phyloP scores from a whole-genome alignment of 2,329 filamentous ascomycete species.

The Dryadomyces sulphureus region DNA sequence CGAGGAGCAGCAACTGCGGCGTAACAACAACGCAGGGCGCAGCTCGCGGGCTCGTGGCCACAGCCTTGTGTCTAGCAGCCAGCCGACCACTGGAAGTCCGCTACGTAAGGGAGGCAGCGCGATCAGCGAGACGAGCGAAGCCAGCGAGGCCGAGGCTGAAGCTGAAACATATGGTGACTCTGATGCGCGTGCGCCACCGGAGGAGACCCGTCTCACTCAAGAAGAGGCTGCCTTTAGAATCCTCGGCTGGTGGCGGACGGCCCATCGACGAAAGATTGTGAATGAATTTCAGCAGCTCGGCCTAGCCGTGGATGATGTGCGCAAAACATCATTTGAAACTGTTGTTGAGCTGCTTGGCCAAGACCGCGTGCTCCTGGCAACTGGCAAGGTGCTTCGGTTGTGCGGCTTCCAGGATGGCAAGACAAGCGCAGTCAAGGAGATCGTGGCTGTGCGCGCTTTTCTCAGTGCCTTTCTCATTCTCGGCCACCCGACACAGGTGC shows the following conservation, averaged over 20 bases:
- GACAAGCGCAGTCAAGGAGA: constrained; percentile 47
- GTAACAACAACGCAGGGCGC: constrained; percentile 38
- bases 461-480: constrained; percentile 68
- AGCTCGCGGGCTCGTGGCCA: constrained; percentile 32
- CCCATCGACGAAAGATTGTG: constrained; percentile 43
- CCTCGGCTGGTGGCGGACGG: constrained; percentile 54
- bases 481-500: constrained; percentile 62
- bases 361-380: constrained; percentile 48
- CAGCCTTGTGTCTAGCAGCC: constrained; percentile 27
- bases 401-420: constrained; percentile 56
- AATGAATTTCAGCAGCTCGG: constrained; percentile 50
- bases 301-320: constrained; percentile 55
- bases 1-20: constrained; percentile 33
- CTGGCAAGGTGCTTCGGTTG: constrained; percentile 51
- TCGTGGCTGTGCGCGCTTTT: constrained; percentile 60
- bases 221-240: constrained; percentile 51
- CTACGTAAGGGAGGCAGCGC: constrained; percentile 29
- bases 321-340: constrained; percentile 58
- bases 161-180: neutral
- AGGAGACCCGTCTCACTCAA: constrained; percentile 11
- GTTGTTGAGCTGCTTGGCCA: constrained; percentile 54
- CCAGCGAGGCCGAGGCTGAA: constrained; percentile 24
- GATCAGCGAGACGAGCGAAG: constrained; percentile 34
- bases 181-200: neutral
- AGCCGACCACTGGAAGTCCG: neutral